Conservation (phyloP, 352 stramenopile species). For the Phytophthora colocasiae region DNA sequence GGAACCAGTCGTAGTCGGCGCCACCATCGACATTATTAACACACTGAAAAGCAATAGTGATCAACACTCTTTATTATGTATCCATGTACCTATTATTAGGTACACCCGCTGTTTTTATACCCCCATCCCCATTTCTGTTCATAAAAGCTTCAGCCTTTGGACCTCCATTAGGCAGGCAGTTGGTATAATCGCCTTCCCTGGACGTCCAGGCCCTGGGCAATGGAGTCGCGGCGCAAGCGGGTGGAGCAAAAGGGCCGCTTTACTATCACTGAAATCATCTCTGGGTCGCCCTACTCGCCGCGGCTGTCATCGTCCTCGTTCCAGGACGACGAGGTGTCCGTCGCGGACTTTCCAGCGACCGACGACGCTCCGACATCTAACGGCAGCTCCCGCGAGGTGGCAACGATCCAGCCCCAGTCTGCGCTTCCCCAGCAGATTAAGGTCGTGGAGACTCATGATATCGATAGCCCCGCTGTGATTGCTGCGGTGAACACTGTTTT, state of each 20-base stretch:
- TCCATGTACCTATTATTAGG: neutral
- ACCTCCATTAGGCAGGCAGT: constrained; percentile 18
- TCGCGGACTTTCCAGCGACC: constrained; percentile 14
- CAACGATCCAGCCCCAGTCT: constrained; percentile 22
- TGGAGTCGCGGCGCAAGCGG: constrained; percentile 51
- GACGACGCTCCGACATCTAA: constrained; percentile 20
- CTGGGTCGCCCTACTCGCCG: constrained; percentile 56
- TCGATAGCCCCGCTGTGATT: constrained; percentile 1
- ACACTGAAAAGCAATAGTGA: neutral
- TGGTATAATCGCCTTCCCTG: constrained; percentile 3
- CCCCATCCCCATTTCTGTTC: neutral
- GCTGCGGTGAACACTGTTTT: neutral
- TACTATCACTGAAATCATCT: constrained; percentile 83
- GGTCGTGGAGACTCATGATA: neutral
- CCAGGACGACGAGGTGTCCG: constrained; percentile 26
- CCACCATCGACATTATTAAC: neutral
- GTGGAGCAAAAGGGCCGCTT: constrained; percentile 83
- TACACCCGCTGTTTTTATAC: neutral
- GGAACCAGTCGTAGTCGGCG: neutral
- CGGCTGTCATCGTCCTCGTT: constrained; percentile 29
- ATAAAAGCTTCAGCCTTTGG: constrained; percentile 3
- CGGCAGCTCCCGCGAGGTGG: constrained; percentile 21
- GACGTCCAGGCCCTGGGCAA: constrained; percentile 4
- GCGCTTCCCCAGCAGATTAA: constrained; percentile 7
- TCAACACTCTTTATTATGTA: neutral